Evolutionary conservation across 2,329 filamentous ascomycete species (phyloP), one percentile per base, ranked within the genome.

Genomic region (Trematosphaeria pertusa): DNA sequence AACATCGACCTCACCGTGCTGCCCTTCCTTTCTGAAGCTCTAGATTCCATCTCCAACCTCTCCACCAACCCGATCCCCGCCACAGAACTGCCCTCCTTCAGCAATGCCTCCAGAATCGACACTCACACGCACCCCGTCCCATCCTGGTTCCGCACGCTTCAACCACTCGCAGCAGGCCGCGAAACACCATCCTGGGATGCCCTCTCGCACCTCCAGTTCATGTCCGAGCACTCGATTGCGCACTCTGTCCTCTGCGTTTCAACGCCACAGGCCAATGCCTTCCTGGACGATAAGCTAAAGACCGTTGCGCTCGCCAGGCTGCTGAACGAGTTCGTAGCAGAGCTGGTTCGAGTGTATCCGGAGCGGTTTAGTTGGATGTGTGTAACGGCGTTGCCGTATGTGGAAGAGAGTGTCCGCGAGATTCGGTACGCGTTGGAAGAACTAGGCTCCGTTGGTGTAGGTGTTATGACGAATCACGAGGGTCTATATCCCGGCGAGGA

Each of bases 71-170:
- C 39, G 7, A 19, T 32, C 19, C 34, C 46, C 17, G 19, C 21
- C 11, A 20, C 33, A 1, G 17, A 44, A 20, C 12, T 55, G 8
- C 45, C 54, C 1, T 21, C 39, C 3, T 65, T 63, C 41, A 37
- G 20, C 9, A 46, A 44, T 9, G 62, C 63, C 14, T 58, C 50
- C 7, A 56, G 61, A 11, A 62, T 73, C 38, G 70, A 73, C 46
- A 67, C 67, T 1, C 70, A 73, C 47, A 67, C 62, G 8, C 70
- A 73, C 41, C 64, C 67, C 19, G 64, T 72, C 4, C 67, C 70
- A 2, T 39, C 54, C 3, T 71, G 65, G 61, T 73, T 71, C 48
- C 62, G 63, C 7, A 48, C 46, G 26, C 60, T 72, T 15, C 61
- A 70, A 26, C 61, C 64, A 3, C 50, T 57, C 3, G 63, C 68